These are phyloP conservation scores for Graphilbum ipis-grandicollis DNA, from an alignment of 2,329 filamentous ascomycete species.

Conservation along the genomic window DNA sequence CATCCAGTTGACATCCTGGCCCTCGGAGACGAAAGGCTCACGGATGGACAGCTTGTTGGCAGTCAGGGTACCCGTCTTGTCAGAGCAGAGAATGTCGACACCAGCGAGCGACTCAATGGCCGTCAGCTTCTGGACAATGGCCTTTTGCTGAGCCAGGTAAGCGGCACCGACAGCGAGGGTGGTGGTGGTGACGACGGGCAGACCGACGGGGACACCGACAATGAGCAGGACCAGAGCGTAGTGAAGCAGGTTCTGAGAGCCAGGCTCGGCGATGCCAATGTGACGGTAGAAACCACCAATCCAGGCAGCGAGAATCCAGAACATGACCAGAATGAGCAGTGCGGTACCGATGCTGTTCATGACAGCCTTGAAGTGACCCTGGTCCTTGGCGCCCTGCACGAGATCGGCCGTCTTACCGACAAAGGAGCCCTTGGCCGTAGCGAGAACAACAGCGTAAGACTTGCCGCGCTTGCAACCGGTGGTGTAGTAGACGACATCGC, in stretches of 20 bases:
- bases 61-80: slow-evolving; percentile 86
- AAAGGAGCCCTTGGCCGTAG: slow-evolving; percentile 79
- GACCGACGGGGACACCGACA: slow-evolving; percentile 82
- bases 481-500: slow-evolving; percentile 68
- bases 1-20: slow-evolving; percentile 71
- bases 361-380: slow-evolving; percentile 82
- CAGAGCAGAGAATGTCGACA: slow-evolving; percentile 85
- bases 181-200: slow-evolving; percentile 81
- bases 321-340: slow-evolving; percentile 62
- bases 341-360: slow-evolving; percentile 74
- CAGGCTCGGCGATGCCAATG: slow-evolving; percentile 45
- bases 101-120: slow-evolving; percentile 85
- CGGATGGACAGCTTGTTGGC: slow-evolving; percentile 85
- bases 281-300: slow-evolving; percentile 80
- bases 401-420: slow-evolving; percentile 78
- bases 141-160: slow-evolving; percentile 82
- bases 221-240: slow-evolving; percentile 84
- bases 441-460: slow-evolving; percentile 64
- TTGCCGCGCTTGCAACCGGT: slow-evolving; percentile 83
- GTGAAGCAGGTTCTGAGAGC: slow-evolving; percentile 42
- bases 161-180: slow-evolving; percentile 90
- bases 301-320: slow-evolving; percentile 73
- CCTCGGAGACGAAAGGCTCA: slow-evolving; percentile 67
- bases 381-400: slow-evolving; percentile 56
- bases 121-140: slow-evolving; percentile 82